These are phyloP conservation scores for Penicillium sumatraense DNA, from an alignment of 2,329 filamentous ascomycete genomes.

Conservation along the genomic window DNA sequence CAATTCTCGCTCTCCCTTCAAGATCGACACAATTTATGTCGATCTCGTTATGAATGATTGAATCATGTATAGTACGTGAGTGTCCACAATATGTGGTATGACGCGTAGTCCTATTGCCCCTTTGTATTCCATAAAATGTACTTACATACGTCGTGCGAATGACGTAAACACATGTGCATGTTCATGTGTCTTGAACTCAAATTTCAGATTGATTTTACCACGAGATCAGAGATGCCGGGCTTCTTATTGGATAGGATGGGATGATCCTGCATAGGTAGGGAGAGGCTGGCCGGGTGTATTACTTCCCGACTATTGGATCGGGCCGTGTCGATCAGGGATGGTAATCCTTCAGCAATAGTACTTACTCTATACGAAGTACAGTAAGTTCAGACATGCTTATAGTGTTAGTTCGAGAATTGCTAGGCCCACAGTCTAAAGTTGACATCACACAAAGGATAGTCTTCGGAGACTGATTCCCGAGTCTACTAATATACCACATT, in stretches of 20 bases:
- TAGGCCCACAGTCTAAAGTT: not conserved
- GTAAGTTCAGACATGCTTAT: not conserved
- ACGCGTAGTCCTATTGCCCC: conserved; percentile 11
- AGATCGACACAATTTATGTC: not conserved
- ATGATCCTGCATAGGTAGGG: not conserved
- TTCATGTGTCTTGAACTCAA: not conserved
- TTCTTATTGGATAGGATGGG: not conserved
- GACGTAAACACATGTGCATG: no score
- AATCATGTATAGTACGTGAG: not conserved
- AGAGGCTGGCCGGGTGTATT: not conserved
- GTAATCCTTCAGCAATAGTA: no score
- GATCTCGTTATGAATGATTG: not conserved
- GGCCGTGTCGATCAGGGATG: conserved; percentile 12
- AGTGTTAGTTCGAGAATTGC: not conserved
- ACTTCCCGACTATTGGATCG: not conserved
- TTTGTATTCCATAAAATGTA: not conserved
- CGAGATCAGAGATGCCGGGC: not conserved
- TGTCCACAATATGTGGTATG: conserved; percentile 1
- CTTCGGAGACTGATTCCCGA: not conserved
- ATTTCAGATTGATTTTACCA: not conserved
- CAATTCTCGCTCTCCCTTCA: not conserved
- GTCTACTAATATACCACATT: no score
- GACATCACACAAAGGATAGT: no score
- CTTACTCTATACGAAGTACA: not conserved
- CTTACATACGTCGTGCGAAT: not conserved